phyloP scores from a whole-genome alignment of 1,284 basidiomycete species.

The Puccinia novopanici region DNA sequence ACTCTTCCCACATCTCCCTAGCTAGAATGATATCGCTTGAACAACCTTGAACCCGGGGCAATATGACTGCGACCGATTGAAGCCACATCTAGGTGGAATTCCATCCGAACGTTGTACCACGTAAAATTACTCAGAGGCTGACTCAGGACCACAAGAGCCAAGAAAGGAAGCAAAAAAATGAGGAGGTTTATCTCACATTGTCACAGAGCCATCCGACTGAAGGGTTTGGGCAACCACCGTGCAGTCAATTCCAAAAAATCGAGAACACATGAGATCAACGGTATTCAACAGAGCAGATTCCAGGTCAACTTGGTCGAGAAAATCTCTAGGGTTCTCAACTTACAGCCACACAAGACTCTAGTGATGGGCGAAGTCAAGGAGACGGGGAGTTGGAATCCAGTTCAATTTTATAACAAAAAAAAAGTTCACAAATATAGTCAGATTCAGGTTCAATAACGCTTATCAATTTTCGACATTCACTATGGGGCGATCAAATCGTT shows the following conservation, averaged over 20 bases:
- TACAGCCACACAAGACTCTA: slow-evolving; percentile 48
- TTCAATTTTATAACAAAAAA: too few species aligned
- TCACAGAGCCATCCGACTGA: slow-evolving; percentile 49
- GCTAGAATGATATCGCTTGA: background rate
- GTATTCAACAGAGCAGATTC: background rate
- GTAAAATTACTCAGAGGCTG: background rate
- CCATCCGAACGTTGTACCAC: background rate
- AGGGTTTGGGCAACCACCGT: background rate
- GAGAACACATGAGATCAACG: background rate
- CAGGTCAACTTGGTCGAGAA: background rate
- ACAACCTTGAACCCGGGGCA: slow-evolving; percentile 48
- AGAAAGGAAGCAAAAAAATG: background rate
- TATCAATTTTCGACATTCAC: background rate
- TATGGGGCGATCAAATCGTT: background rate
- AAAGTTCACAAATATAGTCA: background rate
- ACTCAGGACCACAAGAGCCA: background rate
- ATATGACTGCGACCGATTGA: slow-evolving; percentile 47
- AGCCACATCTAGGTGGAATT: slow-evolving; percentile 45
- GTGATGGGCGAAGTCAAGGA: background rate
- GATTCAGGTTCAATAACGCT: background rate
- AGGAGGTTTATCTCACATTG: slow-evolving; percentile 23
- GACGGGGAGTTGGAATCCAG: background rate
- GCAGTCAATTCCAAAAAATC: background rate
- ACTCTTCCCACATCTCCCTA: background rate
- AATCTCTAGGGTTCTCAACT: slow-evolving; percentile 1